Conservation (phyloP, 257 asterid species). For the Nicotiana tabacum region DNA sequence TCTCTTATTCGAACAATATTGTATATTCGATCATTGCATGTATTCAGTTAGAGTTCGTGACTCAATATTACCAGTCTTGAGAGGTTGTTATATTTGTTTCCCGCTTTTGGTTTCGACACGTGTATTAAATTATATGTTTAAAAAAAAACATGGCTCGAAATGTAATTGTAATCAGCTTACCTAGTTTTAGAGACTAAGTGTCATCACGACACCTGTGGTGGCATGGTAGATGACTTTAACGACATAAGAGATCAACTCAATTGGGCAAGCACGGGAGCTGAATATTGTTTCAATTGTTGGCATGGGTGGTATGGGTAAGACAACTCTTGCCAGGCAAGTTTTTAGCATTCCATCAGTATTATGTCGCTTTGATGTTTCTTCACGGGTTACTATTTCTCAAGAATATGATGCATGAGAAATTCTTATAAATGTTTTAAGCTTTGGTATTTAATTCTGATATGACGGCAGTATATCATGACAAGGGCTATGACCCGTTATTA, state of each 20-base stretch:
- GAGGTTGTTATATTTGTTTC: no score
- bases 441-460: neutral
- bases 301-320: constrained; percentile 19
- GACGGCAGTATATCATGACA: neutral
- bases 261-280: neutral
- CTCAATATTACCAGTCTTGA: no score
- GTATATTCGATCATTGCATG: no score
- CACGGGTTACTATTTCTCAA: constrained; percentile 15
- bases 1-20: no score
- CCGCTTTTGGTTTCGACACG: no score
- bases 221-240: neutral
- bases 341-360: neutral
- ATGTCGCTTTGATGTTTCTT: neutral
- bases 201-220: no score
- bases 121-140: no score
- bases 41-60: no score
- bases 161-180: no score
- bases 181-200: no score
- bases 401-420: neutral
- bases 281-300: constrained; percentile 8
- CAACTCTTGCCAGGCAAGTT: constrained; percentile 12
- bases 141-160: no score
- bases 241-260: neutral
- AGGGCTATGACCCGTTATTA: neutral
- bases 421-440: neutral